phyloP scores from a whole-genome alignment of 352 stramenopile species.

The Elongisporangium anandrum region DNA sequence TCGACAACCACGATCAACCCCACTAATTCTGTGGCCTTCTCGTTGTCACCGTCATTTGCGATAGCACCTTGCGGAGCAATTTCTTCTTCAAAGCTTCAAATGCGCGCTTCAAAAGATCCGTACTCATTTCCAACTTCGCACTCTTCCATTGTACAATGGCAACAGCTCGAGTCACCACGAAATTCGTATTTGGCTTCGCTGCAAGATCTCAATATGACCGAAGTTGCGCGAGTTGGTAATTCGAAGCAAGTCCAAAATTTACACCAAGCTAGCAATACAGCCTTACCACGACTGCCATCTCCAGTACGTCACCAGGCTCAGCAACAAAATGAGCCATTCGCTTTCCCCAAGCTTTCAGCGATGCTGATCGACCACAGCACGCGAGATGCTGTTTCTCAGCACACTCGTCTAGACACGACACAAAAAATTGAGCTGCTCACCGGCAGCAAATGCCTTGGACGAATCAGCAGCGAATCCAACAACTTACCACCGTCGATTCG shows the following conservation, averaged over 20 bases:
- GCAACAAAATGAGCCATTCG: not conserved
- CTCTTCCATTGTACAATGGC: not conserved
- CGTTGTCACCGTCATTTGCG: not conserved
- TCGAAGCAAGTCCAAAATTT: not conserved
- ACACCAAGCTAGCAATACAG: not conserved
- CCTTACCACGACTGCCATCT: not conserved
- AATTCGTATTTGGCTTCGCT: not conserved
- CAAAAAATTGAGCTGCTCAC: slow-evolving; percentile 73
- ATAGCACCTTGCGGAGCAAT: not conserved
- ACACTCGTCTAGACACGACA: slow-evolving; percentile 33
- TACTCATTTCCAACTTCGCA: not conserved
- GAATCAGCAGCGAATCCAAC: slow-evolving; percentile 37
- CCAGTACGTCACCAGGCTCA: not conserved
- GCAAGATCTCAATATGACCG: not conserved
- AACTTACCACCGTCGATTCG: slow-evolving; percentile 52
- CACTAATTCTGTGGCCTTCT: not conserved
- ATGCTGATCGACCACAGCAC: slow-evolving; percentile 52
- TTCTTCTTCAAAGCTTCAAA: not conserved
- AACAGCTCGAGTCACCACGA: not conserved
- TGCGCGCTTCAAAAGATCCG: not conserved
- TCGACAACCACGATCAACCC: not conserved
- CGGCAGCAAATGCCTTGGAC: slow-evolving; percentile 45
- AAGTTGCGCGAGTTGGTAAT: not conserved
- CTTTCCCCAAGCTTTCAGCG: slow-evolving; percentile 21
- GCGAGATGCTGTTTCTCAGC: slow-evolving; percentile 17